Conservation (phyloP, 805 yeast genomes). For the Starmera dryadoides region DNA sequence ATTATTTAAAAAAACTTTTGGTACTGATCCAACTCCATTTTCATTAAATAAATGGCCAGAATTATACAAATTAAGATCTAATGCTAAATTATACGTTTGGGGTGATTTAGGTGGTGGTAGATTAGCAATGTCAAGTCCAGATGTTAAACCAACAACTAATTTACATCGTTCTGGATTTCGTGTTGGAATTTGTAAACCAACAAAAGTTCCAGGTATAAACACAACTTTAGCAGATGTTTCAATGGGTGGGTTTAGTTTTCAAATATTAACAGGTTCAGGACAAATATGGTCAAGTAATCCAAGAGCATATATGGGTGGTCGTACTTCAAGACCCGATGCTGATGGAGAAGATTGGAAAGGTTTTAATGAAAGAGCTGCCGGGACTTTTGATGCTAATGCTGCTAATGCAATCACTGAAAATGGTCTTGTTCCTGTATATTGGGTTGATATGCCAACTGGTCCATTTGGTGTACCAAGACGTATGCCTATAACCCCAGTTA, state of each 20-base stretch:
- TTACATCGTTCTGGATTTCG: constrained; percentile 14
- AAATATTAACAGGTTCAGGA: constrained; percentile 49
- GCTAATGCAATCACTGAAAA: too few species aligned
- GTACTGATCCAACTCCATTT: constrained; percentile 34
- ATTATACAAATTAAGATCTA: constrained; percentile 32
- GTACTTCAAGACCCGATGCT: constrained; percentile 33
- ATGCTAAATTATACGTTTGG: constrained; percentile 44
- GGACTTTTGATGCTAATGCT: background rate
- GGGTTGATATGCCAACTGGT: background rate
- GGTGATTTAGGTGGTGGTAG: constrained; percentile 36
- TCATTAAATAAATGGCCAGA: constrained; percentile 42
- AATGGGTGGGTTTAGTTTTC: constrained; percentile 62
- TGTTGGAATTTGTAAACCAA: constrained; percentile 30
- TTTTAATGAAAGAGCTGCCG: background rate
- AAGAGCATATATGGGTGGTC: constrained; percentile 32
- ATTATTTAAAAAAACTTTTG: constrained; percentile 38
- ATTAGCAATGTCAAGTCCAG: constrained; percentile 33
- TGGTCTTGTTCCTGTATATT: background rate
- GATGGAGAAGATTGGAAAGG: constrained; percentile 25
- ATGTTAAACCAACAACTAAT: constrained; percentile 19
- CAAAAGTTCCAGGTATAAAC: constrained; percentile 28
- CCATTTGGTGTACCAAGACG: background rate
- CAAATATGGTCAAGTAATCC: constrained; percentile 47
- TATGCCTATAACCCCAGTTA: background rate
- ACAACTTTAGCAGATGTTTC: constrained; percentile 38